A percentile compares a stretch with the other conserved stretches of the same genome.
Conservation (phyloP, 192 early-diverging fungal species). For the Dimargaris cristalligena region DNA sequence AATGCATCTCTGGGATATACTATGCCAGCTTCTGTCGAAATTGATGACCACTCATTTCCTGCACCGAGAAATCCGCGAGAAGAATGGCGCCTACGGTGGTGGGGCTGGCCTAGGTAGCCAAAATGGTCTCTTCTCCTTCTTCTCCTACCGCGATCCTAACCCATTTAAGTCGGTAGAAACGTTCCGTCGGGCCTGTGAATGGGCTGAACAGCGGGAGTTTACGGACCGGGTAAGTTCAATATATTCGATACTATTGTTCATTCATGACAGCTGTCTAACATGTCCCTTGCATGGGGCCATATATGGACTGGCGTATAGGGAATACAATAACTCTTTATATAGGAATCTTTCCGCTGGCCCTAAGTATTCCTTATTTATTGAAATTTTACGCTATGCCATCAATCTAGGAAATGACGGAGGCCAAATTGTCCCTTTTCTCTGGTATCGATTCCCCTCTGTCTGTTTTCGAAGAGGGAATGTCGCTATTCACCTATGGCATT, state of each 20-base stretch:
- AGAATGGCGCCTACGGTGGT: conserved; percentile 94
- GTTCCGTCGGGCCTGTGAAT: conserved; percentile 43
- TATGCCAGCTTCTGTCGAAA: conserved; percentile 47
- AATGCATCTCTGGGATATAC: too few relatives aligned
- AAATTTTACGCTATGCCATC: too few relatives aligned
- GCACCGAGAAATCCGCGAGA: conserved; percentile 95
- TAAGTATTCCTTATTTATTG: too few relatives aligned
- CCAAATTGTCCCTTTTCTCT: conserved; percentile 80
- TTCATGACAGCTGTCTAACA: too few relatives aligned
- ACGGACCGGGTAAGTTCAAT: conserved; percentile 23
- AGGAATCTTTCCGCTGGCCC: too few relatives aligned
- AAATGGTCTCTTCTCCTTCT: conserved; percentile 71
- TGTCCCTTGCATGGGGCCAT: too few relatives aligned
- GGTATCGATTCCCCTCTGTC: conserved; percentile 69
- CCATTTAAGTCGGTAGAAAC: conserved; percentile 53
- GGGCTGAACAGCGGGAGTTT: conserved; percentile 38
- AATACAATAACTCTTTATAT: too few relatives aligned
- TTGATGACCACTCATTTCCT: conserved; percentile 72
- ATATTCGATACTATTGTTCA: too few relatives aligned
- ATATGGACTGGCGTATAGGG: too few relatives aligned
- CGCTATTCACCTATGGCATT: conserved; percentile 57
- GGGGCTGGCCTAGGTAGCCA: conserved; percentile 55
- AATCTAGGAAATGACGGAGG: conserved; percentile 64
- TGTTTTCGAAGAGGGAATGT: conserved; percentile 69
- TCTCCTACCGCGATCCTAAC: conserved; percentile 84